Evolutionary conservation across 2,329 filamentous ascomycete species (phyloP).

Genomic region (Ophioceras dolichostomum): DNA sequence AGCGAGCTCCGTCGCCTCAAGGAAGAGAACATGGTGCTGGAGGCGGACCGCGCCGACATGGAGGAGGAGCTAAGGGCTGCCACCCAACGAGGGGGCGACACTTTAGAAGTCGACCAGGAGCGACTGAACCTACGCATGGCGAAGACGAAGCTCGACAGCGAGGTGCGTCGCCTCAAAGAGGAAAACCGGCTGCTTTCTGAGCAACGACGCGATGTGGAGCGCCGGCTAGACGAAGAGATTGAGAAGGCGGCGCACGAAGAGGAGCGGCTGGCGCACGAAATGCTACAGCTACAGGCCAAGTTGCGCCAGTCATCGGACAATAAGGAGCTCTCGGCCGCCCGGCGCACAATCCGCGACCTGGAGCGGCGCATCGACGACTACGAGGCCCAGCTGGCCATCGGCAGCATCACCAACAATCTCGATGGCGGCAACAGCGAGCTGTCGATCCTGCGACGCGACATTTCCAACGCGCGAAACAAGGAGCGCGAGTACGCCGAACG

Average conservation of each 20-base stretch:
- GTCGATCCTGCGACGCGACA: slow-evolving; percentile 47
- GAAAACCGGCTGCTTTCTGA: slow-evolving; percentile 47
- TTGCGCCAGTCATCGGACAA: slow-evolving; percentile 33
- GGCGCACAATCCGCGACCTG: slow-evolving; percentile 52
- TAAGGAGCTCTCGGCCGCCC: slow-evolving; percentile 44
- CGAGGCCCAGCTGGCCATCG: slow-evolving; percentile 28
- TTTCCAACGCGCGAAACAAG: slow-evolving; percentile 51
- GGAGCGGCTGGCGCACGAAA: slow-evolving; percentile 43
- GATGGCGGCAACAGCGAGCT: slow-evolving; percentile 38
- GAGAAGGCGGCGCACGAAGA: slow-evolving; percentile 56
- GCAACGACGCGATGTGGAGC: slow-evolving; percentile 46
- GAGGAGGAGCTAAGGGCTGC: slow-evolving; percentile 43
- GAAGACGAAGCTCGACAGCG: slow-evolving; percentile 56
- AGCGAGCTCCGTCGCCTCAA: slow-evolving; percentile 51
- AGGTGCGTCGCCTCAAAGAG: slow-evolving; percentile 51
- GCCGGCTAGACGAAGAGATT: slow-evolving; percentile 52
- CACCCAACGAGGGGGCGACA: slow-evolving; percentile 43
- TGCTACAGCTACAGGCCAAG: slow-evolving; percentile 36
- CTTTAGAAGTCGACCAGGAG: slow-evolving; percentile 53
- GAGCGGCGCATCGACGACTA: slow-evolving; percentile 47
- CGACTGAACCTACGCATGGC: slow-evolving; percentile 54
- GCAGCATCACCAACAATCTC: slow-evolving; percentile 16
- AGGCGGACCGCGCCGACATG: slow-evolving; percentile 54
- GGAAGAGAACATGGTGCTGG: slow-evolving; percentile 48
- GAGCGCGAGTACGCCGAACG: slow-evolving; percentile 53